These are phyloP conservation scores for Dendrostoma leiphaemia DNA, from an alignment of 2,329 filamentous ascomycete species.

Conservation along the genomic window DNA sequence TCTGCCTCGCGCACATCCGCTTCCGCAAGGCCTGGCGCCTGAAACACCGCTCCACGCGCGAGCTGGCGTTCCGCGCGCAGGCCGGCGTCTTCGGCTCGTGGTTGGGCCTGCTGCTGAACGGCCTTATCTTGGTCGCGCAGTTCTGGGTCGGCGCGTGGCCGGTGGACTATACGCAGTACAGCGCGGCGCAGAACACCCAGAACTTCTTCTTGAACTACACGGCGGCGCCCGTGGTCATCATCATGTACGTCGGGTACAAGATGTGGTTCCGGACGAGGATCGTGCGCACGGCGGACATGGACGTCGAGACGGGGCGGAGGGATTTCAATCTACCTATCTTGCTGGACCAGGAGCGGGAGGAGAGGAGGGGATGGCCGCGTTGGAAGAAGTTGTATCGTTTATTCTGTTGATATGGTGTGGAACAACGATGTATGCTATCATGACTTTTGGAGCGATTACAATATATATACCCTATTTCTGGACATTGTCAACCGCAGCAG, in stretches of 20 bases:
- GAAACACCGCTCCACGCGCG: constrained; percentile 67
- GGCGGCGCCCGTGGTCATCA: constrained; percentile 64
- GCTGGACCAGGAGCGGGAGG: constrained; percentile 75
- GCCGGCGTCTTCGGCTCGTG: constrained; percentile 78
- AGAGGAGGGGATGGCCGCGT: constrained; percentile 66
- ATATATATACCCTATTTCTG: neutral
- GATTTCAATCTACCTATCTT: constrained; percentile 81
- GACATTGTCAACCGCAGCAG: no score
- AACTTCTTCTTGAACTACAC: constrained; percentile 75
- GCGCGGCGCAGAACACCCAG: constrained; percentile 45
- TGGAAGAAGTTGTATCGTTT: constrained; percentile 78
- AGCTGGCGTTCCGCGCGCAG: constrained; percentile 80
- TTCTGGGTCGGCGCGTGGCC: constrained; percentile 87
- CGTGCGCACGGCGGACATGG: constrained; percentile 72
- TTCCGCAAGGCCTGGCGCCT: constrained; percentile 78
- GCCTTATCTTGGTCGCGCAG: constrained; percentile 74
- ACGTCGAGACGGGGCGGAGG: constrained; percentile 79
- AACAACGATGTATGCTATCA: neutral
- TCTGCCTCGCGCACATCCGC: constrained; percentile 88
- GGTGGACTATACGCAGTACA: constrained; percentile 49
- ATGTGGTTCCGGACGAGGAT: constrained; percentile 67
- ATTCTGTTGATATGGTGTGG: constrained; percentile 55
- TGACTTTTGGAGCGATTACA: no score
- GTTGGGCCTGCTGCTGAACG: constrained; percentile 73
- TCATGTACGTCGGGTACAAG: constrained; percentile 75